Conservation (phyloP, 192 early-diverging fungal genomes). For the Coemansia sp. region DNA sequence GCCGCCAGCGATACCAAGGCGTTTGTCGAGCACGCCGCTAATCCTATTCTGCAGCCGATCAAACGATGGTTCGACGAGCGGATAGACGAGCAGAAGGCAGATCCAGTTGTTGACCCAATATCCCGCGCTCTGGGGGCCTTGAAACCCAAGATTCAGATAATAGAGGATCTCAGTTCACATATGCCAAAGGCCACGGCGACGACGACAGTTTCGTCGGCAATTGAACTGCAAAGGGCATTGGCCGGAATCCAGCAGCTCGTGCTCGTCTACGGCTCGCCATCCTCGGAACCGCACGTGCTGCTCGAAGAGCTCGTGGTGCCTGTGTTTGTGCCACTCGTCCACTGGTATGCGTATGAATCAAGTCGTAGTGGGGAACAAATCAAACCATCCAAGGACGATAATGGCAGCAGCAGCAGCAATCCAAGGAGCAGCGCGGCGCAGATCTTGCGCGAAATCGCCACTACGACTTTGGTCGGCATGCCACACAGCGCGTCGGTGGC, state of each 20-base stretch:
- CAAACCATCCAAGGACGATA: constrained; percentile 31
- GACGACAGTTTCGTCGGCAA: constrained; percentile 33
- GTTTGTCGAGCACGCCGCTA: constrained; percentile 53
- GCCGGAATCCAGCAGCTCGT: constrained; percentile 59
- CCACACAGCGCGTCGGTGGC: constrained; percentile 24
- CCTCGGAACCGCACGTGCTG: constrained; percentile 35
- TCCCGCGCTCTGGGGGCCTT: not conserved
- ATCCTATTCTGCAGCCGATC: constrained; percentile 47
- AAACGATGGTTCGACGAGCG: constrained; percentile 36
- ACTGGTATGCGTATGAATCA: constrained; percentile 58
- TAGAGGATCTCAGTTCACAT: not conserved
- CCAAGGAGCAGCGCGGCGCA: constrained; percentile 29
- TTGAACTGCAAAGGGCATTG: constrained; percentile 51
- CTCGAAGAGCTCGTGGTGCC: constrained; percentile 61
- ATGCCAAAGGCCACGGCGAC: no score
- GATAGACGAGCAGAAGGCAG: not conserved
- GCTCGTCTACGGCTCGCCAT: constrained; percentile 64
- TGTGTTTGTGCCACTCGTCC: constrained; percentile 59
- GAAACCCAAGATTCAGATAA: constrained; percentile 21
- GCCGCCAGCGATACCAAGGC: constrained; percentile 13
- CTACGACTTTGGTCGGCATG: constrained; percentile 18
- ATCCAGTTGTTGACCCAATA: not conserved
- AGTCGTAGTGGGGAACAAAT: constrained; percentile 12
- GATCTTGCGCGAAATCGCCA: constrained; percentile 48
- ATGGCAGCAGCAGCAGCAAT: constrained; percentile 8